Conservation (phyloP, 208 protist species). For the Trypanosomatidae sp. region DNA sequence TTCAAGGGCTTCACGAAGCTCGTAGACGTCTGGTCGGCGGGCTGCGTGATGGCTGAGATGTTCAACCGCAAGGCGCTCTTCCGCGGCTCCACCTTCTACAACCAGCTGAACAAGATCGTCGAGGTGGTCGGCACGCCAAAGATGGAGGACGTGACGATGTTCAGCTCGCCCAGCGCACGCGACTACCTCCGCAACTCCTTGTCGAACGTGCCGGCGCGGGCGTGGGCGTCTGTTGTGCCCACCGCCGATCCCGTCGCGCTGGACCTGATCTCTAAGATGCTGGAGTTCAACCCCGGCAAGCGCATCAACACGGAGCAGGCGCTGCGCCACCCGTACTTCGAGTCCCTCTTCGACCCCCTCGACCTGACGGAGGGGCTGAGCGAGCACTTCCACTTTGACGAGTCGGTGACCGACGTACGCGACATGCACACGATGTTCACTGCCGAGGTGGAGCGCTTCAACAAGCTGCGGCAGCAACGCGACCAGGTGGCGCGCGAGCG, state of each 20-base stretch:
- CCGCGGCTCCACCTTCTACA: constrained; percentile 91
- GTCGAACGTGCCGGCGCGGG: constrained; percentile 45
- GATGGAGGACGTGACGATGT: constrained; percentile 89
- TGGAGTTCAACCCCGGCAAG: constrained; percentile 86
- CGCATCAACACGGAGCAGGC: constrained; percentile 83
- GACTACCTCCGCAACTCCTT: constrained; percentile 85
- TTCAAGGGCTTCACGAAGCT: constrained; percentile 93
- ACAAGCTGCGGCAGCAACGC: constrained; percentile 48
- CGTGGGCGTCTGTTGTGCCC: constrained; percentile 70
- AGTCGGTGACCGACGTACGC: constrained; percentile 59
- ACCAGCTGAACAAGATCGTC: constrained; percentile 93
- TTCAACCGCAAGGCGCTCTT: constrained; percentile 92
- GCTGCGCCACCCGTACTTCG: constrained; percentile 91
- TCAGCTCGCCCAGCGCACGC: constrained; percentile 81
- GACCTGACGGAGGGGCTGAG: constrained; percentile 76
- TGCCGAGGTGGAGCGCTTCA: constrained; percentile 72
- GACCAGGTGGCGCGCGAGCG: constrained; percentile 56
- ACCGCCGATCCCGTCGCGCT: constrained; percentile 64
- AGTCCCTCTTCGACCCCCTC: constrained; percentile 70
- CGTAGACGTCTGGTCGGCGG: constrained; percentile 90
- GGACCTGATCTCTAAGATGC: constrained; percentile 78
- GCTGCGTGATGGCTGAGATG: constrained; percentile 92
- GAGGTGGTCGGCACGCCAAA: constrained; percentile 89
- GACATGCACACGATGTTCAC: constrained; percentile 79
- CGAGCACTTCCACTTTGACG: constrained; percentile 81